Evolutionary conservation across 768 basidiomycete genomes (phyloP).

Genomic region (Trichaptum fuscoviolaceum): DNA sequence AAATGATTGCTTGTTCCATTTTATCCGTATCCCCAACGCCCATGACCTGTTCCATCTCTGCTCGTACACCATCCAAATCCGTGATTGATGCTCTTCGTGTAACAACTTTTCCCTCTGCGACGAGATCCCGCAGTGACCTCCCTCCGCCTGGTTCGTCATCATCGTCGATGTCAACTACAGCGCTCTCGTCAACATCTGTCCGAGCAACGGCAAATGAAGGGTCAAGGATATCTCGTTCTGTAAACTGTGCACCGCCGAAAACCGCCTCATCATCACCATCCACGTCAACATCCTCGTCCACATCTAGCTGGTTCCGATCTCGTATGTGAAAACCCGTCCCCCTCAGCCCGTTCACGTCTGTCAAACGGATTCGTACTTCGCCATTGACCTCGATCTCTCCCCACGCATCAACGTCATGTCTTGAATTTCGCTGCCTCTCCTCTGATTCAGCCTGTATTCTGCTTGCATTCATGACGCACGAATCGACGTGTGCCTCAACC

Average conservation of each 20-base stretch:
- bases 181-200: slow-evolving; percentile 27
- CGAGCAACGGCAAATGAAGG: slow-evolving; percentile 14
- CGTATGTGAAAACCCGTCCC: slow-evolving; percentile 73
- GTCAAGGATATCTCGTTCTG: slow-evolving; percentile 61
- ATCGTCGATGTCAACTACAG: slow-evolving; percentile 39
- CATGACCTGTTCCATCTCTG: slow-evolving; percentile 35
- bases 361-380: slow-evolving; percentile 20
- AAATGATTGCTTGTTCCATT: slow-evolving; percentile 43
- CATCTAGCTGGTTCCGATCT: slow-evolving; percentile 48
- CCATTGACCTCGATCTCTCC: slow-evolving; percentile 38
- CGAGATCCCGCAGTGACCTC: slow-evolving; percentile 44
- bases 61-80: slow-evolving; percentile 21
- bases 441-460: slow-evolving; percentile 39
- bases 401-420: slow-evolving; percentile 28
- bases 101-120: slow-evolving; percentile 45
- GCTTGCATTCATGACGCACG: slow-evolving; percentile 61
- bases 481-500: slow-evolving; percentile 75
- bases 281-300: slow-evolving; percentile 77
- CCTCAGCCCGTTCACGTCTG: slow-evolving; percentile 18
- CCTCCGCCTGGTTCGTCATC: slow-evolving; percentile 24
- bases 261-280: slow-evolving; percentile 68
- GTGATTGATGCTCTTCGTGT: slow-evolving; percentile 19
- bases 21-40: slow-evolving; percentile 38
- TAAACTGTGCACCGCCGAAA: slow-evolving; percentile 73
- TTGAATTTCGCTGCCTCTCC: slow-evolving; percentile 28